These are phyloP conservation scores for Sanguinoderma infundibulare DNA, from an alignment of 1,284 basidiomycete species.

Conservation along the genomic window DNA sequence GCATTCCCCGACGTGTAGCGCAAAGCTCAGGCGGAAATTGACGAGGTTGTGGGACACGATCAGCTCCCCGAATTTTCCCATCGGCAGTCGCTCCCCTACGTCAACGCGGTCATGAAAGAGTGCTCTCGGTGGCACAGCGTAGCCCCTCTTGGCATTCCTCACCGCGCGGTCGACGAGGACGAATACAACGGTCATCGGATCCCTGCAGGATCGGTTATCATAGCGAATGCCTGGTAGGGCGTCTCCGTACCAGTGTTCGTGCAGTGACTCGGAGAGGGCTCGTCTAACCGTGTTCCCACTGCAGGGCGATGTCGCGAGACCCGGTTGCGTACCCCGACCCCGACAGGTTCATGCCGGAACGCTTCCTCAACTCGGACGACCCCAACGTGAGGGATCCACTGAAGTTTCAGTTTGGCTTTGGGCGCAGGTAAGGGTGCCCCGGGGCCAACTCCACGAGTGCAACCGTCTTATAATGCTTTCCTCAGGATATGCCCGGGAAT, in stretches of 20 bases:
- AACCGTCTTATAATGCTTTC: neutral
- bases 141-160: conserved; percentile 10
- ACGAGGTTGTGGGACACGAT: conserved; percentile 12
- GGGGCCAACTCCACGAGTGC: neutral
- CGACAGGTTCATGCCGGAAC: conserved; percentile 29
- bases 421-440: conserved; percentile 15
- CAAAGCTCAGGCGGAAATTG: conserved; percentile 18
- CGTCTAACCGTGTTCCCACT: too few species aligned
- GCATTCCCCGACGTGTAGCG: conserved; percentile 24
- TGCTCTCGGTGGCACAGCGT: conserved; percentile 8
- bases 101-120: conserved; percentile 18
- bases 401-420: conserved; percentile 19
- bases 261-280: too few species aligned
- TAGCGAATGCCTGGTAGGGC: conserved; percentile 15
- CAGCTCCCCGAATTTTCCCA: conserved; percentile 18
- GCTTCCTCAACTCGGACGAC: conserved; percentile 17
- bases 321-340: conserved; percentile 24
- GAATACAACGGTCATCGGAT: conserved; percentile 21
- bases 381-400: conserved; percentile 4
- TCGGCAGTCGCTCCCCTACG: conserved; percentile 13
- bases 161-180: conserved; percentile 14
- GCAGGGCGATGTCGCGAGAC: conserved; percentile 32
- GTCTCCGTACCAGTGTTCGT: too few species aligned
- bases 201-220: conserved; percentile 14
- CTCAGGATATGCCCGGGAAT: conserved; percentile 24